phyloP scores from a whole-genome alignment of 1,284 basidiomycete genomes.

The Leccinum subrobustum region DNA sequence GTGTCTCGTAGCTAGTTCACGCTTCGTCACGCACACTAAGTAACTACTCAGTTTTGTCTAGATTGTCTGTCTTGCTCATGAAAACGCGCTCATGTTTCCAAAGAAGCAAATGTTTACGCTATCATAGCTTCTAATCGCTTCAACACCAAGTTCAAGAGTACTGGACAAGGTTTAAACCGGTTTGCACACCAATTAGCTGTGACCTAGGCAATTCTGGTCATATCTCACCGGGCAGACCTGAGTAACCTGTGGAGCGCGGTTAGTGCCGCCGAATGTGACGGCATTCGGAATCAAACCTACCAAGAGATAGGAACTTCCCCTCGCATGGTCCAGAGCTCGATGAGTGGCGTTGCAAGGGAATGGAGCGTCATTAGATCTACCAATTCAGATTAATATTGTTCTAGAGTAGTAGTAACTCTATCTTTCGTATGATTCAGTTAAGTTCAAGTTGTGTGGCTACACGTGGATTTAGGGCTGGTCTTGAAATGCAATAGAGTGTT shows the following conservation, averaged over 20 bases:
- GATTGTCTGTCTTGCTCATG: background rate
- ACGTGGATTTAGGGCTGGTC: slow-evolving; percentile 30
- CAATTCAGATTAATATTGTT: slow-evolving; percentile 1
- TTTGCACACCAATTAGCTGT: slow-evolving; percentile 7
- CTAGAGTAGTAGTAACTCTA: background rate
- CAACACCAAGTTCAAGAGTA: background rate
- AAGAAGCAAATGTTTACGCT: background rate
- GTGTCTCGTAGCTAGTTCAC: slow-evolving; percentile 2
- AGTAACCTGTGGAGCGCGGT: background rate
- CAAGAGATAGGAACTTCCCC: slow-evolving; percentile 15
- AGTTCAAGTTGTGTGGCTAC: slow-evolving; percentile 10
- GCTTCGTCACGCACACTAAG: background rate
- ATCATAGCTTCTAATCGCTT: slow-evolving; percentile 8
- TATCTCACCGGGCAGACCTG: background rate
- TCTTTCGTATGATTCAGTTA: background rate
- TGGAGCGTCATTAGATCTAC: slow-evolving; percentile 3
- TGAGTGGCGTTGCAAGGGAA: slow-evolving; percentile 14
- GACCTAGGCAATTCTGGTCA: background rate
- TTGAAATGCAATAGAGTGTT: slow-evolving; percentile 3
- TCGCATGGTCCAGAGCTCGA: slow-evolving; percentile 6
- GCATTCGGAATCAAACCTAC: slow-evolving; percentile 10
- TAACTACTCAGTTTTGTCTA: background rate
- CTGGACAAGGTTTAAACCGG: slow-evolving; percentile 16
- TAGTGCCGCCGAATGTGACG: slow-evolving; percentile 14
- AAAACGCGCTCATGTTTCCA: background rate